phyloP scores from a whole-genome alignment of 208 protist genomes.

The Vickermania ingenoplastis region DNA sequence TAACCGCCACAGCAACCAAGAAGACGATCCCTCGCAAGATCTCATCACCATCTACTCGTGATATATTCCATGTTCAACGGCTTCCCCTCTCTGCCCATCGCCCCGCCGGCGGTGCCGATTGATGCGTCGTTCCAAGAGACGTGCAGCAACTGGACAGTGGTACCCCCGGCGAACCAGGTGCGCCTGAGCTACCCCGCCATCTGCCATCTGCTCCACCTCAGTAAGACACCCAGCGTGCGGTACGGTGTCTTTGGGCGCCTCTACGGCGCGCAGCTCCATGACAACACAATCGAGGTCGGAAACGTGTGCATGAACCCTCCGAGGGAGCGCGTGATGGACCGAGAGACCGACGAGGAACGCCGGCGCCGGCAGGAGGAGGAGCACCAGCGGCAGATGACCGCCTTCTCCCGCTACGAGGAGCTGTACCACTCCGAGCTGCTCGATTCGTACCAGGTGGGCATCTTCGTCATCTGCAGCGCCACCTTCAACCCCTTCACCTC shows the following conservation, averaged over 20 bases:
- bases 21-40: no score
- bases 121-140: conserved; percentile 19
- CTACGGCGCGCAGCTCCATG: conserved; percentile 50
- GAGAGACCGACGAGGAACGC: conserved; percentile 13
- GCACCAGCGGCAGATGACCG: conserved; percentile 6
- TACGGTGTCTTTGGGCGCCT: conserved; percentile 34
- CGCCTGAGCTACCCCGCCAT: conserved; percentile 45
- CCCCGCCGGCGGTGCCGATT: conserved; percentile 14
- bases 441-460: conserved; percentile 49
- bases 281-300: conserved; percentile 35
- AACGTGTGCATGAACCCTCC: conserved; percentile 21
- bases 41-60: neutral
- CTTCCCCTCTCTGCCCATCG: conserved; percentile 32
- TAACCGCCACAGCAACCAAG: no score
- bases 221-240: conserved; percentile 21
- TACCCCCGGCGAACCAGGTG: conserved; percentile 18
- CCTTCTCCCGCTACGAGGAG: conserved; percentile 14
- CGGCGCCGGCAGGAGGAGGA: conserved; percentile 8
- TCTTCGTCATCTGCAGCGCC: conserved; percentile 41
- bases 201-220: conserved; percentile 29
- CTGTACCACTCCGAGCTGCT: conserved; percentile 40
- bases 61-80: conserved; percentile 52
- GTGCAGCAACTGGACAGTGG: conserved; percentile 21
- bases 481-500: conserved; percentile 32
- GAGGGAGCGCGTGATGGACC: conserved; percentile 5